phyloP scores from a whole-genome alignment of 31 red algal genomes.

The Asparagopsis taxiformis region DNA sequence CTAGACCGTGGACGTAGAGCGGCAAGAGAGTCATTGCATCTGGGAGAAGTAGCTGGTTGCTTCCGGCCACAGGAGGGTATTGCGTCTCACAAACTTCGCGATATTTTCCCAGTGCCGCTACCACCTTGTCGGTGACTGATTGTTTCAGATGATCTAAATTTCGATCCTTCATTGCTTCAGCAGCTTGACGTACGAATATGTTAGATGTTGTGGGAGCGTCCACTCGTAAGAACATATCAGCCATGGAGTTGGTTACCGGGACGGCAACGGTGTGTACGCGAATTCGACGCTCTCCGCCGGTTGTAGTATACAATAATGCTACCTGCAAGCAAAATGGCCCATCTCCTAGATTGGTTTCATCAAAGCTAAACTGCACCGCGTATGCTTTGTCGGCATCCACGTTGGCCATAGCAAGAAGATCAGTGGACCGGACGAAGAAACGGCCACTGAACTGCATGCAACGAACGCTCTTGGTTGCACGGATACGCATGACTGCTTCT shows the following conservation, averaged over 20 bases:
- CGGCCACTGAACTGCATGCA: slow-evolving; percentile 87
- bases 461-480: slow-evolving; percentile 86
- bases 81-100: slow-evolving; percentile 69
- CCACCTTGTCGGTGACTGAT: slow-evolving; percentile 64
- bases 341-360: slow-evolving; percentile 73
- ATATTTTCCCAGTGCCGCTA: slow-evolving; percentile 73
- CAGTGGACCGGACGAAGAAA: slow-evolving; percentile 90
- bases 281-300: slow-evolving; percentile 90
- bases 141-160: slow-evolving; percentile 66
- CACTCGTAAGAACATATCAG: slow-evolving; percentile 73
- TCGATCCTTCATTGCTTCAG: slow-evolving; percentile 73
- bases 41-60: slow-evolving; percentile 76
- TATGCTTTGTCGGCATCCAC: slow-evolving; percentile 89
- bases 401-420: slow-evolving; percentile 89
- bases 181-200: slow-evolving; percentile 62
- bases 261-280: slow-evolving; percentile 88
- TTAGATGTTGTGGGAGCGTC: slow-evolving; percentile 81
- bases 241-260: slow-evolving; percentile 72
- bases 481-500: slow-evolving; percentile 96
- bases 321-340: slow-evolving; percentile 80
- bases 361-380: slow-evolving; percentile 88
- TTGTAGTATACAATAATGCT: slow-evolving; percentile 96
- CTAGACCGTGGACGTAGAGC: slow-evolving; percentile 84
- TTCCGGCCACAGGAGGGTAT: slow-evolving; percentile 38
- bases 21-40: slow-evolving; percentile 87